A percentile compares a stretch with the other conserved stretches of the same genome.
Conservation (phyloP, 192 early-diverging fungal genomes). For the Coemansia sp. region DNA sequence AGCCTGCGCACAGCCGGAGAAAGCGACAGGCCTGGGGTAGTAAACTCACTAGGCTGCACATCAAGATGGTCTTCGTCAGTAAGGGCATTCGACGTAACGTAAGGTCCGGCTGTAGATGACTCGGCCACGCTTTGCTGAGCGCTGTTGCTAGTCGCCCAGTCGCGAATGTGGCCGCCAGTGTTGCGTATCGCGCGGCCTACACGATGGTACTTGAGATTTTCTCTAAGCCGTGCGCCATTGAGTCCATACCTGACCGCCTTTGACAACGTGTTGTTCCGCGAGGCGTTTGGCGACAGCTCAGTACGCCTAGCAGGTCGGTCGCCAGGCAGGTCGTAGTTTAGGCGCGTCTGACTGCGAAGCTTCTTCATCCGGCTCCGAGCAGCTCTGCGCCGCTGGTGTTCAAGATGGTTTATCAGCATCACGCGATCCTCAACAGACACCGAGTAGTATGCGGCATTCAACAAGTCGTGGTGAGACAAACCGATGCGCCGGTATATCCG, state of each 20-base stretch:
- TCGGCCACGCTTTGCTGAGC: constrained; percentile 20
- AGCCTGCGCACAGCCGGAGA: constrained; percentile 18
- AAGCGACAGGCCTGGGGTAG: constrained; percentile 22
- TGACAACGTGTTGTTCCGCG: constrained; percentile 20
- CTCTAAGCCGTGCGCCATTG: constrained; percentile 26
- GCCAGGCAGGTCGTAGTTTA: constrained; percentile 9
- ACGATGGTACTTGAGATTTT: constrained; percentile 31
- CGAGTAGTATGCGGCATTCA: constrained; percentile 39
- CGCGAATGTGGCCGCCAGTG: constrained; percentile 34
- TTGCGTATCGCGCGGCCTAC: constrained; percentile 29
- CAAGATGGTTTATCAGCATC: constrained; percentile 28
- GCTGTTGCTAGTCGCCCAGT: constrained; percentile 25
- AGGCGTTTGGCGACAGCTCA: constrained; percentile 7
- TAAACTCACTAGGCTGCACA: constrained; percentile 18
- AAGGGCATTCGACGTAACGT: neutral
- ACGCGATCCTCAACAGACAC: constrained; percentile 41
- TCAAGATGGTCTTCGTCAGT: constrained; percentile 7
- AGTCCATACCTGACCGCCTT: constrained; percentile 20
- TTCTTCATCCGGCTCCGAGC: constrained; percentile 13
- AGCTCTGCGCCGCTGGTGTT: constrained; percentile 20
- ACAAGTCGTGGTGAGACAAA: constrained; percentile 39
- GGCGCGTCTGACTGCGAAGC: constrained; percentile 9
- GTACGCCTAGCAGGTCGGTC: constrained; percentile 10
- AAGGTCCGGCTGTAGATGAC: constrained; percentile 2
- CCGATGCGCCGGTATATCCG: constrained; percentile 42